Conservation (phyloP, 1,139 yeast genomes). For the Ogataea hybrid region DNA sequence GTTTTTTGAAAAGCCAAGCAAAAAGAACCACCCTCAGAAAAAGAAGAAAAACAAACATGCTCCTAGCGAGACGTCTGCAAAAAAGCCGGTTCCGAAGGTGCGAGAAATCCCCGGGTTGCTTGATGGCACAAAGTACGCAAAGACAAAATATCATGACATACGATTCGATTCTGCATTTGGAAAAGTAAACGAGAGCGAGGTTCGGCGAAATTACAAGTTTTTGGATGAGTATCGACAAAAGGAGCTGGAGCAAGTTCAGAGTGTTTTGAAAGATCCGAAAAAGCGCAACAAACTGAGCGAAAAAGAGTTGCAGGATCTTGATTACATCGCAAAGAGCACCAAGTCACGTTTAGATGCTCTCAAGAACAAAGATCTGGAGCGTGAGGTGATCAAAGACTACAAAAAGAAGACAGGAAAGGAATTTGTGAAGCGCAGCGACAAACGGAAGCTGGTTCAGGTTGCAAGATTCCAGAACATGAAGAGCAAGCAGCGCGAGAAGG, state of each 20-base stretch:
- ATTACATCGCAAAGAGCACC: slow-evolving; percentile 54
- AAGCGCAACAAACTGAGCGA: slow-evolving; percentile 42
- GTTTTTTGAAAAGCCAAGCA: slow-evolving; percentile 25
- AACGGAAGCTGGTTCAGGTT: slow-evolving; percentile 79
- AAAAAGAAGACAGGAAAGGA: slow-evolving; percentile 50
- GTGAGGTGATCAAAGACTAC: slow-evolving; percentile 54
- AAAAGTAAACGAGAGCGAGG: slow-evolving; percentile 63
- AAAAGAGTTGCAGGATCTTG: slow-evolving; percentile 53
- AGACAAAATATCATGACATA: slow-evolving; percentile 62
- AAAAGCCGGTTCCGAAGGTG: slow-evolving; percentile 63
- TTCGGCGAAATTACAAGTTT: slow-evolving; percentile 77
- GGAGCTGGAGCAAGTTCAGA: slow-evolving; percentile 64
- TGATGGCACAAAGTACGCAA: slow-evolving; percentile 37
- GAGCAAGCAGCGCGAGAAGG: slow-evolving; percentile 78
- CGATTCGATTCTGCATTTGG: slow-evolving; percentile 91
- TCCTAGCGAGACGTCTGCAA: slow-evolving; percentile 71
- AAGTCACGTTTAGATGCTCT: slow-evolving; percentile 76
- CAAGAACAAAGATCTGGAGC: slow-evolving; percentile 73
- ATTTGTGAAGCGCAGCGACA: slow-evolving; percentile 76
- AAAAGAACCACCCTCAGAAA: slow-evolving; percentile 10
- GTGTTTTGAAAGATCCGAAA: slow-evolving; percentile 56
- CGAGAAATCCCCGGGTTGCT: slow-evolving; percentile 72
- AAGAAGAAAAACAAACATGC: slow-evolving; percentile 59
- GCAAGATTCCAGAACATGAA: slow-evolving; percentile 88
- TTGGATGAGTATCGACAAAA: slow-evolving; percentile 78